A percentile compares a stretch with the other conserved stretches of the same genome.
phyloP scores from a whole-genome alignment of 106 monocot species.

The Agapanthus africanus region DNA sequence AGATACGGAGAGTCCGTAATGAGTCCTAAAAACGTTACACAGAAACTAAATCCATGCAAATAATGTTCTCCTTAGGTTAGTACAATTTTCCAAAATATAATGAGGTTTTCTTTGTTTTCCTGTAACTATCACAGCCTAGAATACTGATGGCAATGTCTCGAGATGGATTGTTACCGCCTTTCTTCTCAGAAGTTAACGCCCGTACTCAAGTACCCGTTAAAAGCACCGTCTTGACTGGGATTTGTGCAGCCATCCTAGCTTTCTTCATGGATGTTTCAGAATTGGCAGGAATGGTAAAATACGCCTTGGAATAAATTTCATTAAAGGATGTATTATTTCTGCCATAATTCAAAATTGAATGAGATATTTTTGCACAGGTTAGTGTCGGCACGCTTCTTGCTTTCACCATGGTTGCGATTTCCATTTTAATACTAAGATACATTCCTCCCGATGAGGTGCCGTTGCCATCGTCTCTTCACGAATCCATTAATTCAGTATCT shows the following conservation, averaged over 20 bases:
- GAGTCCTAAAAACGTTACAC: background rate
- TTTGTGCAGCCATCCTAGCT: constrained; percentile 53
- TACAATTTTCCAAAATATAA: background rate
- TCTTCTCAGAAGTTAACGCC: constrained; percentile 70
- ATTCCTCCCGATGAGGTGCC: constrained; percentile 82
- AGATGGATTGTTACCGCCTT: constrained; percentile 82
- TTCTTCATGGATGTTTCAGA: constrained; percentile 96
- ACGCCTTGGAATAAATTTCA: background rate
- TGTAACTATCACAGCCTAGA: constrained; percentile 62
- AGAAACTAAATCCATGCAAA: background rate
- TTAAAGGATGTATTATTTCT: background rate
- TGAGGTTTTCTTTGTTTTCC: background rate
- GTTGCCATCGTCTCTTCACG: constrained; percentile 61
- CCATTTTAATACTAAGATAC: constrained; percentile 90
- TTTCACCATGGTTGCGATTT: constrained; percentile 84
- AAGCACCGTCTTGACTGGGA: constrained; percentile 70
- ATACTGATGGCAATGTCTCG: constrained; percentile 97
- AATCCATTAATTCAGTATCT: constrained; percentile 59
- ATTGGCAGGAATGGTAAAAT: constrained; percentile 88
- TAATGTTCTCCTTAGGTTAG: background rate
- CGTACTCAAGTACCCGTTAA: constrained; percentile 87
- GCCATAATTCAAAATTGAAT: background rate
- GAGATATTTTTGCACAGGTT: constrained; percentile 37
- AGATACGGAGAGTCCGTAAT: background rate
- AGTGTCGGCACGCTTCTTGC: constrained; percentile 97